A percentile compares a stretch with the other conserved stretches of the same genome.
phyloP scores from a whole-genome alignment of 805 yeast species.

The Wickerhamiella sorbophila region DNA sequence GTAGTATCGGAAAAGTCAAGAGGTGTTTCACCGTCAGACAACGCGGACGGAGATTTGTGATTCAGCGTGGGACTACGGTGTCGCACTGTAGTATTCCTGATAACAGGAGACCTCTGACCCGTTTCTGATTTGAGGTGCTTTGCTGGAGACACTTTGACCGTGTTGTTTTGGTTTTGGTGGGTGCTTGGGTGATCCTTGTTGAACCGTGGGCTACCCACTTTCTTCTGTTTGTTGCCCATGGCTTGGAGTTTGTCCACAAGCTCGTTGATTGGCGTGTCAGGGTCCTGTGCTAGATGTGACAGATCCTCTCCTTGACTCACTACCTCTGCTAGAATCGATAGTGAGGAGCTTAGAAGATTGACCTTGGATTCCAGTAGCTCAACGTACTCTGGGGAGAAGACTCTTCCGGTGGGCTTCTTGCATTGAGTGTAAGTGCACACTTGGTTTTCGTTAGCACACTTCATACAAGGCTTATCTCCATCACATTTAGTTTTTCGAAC shows the following conservation, averaged over 20 bases:
- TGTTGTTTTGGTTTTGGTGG: too few species aligned
- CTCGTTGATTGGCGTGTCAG: background rate
- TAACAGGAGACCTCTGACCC: too few species aligned
- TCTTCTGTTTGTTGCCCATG: too few species aligned
- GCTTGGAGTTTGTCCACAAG: background rate
- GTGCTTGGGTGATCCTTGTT: too few species aligned
- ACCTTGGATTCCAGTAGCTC: slow-evolving; percentile 1
- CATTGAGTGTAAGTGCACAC: slow-evolving; percentile 1
- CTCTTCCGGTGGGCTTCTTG: slow-evolving; percentile 1
- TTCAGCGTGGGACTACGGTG: too few species aligned
- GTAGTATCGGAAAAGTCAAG: background rate
- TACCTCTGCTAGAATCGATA: background rate
- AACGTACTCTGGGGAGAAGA: slow-evolving; percentile 1
- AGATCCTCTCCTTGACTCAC: background rate
- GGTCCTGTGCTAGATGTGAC: background rate
- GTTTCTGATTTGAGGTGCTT: too few species aligned
- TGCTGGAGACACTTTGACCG: too few species aligned
- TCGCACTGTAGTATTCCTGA: too few species aligned
- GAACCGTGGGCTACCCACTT: too few species aligned
- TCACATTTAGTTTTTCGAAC: slow-evolving; percentile 1
- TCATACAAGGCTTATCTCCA: slow-evolving; percentile 1
- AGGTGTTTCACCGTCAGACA: background rate
- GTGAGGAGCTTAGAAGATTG: background rate
- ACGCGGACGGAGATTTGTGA: background rate
- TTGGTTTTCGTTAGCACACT: background rate